Evolutionary conservation across 306 rosid genomes (phyloP), one percentile per base, ranked within the genome.

Genomic region (Sphenostylis stenocarpa): DNA sequence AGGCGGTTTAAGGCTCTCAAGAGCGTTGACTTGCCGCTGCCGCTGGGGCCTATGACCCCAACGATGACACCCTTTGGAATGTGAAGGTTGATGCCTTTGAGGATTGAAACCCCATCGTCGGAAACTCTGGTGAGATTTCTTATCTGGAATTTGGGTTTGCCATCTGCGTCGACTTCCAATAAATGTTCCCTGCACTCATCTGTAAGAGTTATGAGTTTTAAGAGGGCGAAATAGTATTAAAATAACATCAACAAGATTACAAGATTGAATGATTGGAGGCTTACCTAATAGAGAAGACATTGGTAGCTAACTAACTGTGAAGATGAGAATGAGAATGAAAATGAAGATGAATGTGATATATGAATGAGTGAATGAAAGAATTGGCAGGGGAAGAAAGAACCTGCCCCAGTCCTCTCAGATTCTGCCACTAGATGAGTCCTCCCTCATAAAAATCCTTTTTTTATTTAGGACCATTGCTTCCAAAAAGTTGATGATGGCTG

Each of bases 21-120:
- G 69, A 90, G 75, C 63, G 97, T 92, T 17, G 97, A 92, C 72
- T 95, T 95, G n/a, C 97, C 98, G 58, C 98, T 87, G 1, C 97
- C 97, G 28, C 97, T 95, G n/a, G 98, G 98, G 2, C 97, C 98
- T 0, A 92, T 88, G 86, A 94, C 51, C 8, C 98, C 96, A 0
- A 94, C 84, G 56, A 92, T 83, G 28, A 61, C 75, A 31, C 93
- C 98, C 73, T 77, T 88, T 0, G 95, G 97, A 9, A 92, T 70
- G 20, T 88, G 85, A 28, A 94, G 63, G 69, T 65, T 82, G 70
- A 91, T 74, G 66, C 90, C 88, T 11, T 80, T 94, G 33, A 94
- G 88, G 15, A 91, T 90, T 23, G 82, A 26, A 67, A 49, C 75
- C 9, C 91, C 96, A 4, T 68, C 81, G 11, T 93, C 88, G 0